Evolutionary conservation across 2,329 filamentous ascomycete genomes (phyloP).

Genomic region (Domatiomyces catenatus): DNA sequence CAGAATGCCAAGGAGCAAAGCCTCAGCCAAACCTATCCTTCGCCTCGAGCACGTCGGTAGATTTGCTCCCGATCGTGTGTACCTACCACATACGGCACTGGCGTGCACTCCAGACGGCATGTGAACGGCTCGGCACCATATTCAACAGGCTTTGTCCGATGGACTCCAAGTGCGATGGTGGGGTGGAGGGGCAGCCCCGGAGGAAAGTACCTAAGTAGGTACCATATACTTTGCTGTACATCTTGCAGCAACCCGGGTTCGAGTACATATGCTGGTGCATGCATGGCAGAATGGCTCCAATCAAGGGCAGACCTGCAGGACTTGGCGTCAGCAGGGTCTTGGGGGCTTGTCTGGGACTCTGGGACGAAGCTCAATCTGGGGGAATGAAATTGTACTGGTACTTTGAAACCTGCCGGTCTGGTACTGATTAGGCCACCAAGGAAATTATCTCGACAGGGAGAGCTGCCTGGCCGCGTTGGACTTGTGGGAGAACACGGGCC

Average conservation of each 20-base stretch:
- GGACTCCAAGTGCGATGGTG: neutral
- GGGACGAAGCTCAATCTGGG: neutral
- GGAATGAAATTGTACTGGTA: neutral
- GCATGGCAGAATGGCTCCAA: neutral
- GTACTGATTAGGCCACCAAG: too few species aligned
- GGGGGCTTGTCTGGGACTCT: neutral
- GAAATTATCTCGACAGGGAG: too few species aligned
- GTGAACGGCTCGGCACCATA: neutral
- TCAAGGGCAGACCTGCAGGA: neutral
- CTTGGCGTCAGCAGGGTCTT: neutral
- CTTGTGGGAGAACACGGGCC: too few species aligned
- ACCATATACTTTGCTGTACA: neutral
- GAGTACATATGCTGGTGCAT: neutral
- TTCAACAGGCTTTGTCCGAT: neutral
- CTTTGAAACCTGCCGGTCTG: neutral
- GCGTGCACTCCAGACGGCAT: neutral
- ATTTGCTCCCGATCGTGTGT: neutral
- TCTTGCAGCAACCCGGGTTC: neutral
- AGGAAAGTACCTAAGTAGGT: neutral
- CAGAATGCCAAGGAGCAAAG: neutral
- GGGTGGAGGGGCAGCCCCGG: neutral
- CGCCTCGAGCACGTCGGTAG: too few species aligned
- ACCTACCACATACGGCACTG: neutral
- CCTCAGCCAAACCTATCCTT: neutral
- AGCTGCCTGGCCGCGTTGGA: too few species aligned